phyloP scores from a whole-genome alignment of 176 grass and related monocot species.

The Phoenix dactylifera region DNA sequence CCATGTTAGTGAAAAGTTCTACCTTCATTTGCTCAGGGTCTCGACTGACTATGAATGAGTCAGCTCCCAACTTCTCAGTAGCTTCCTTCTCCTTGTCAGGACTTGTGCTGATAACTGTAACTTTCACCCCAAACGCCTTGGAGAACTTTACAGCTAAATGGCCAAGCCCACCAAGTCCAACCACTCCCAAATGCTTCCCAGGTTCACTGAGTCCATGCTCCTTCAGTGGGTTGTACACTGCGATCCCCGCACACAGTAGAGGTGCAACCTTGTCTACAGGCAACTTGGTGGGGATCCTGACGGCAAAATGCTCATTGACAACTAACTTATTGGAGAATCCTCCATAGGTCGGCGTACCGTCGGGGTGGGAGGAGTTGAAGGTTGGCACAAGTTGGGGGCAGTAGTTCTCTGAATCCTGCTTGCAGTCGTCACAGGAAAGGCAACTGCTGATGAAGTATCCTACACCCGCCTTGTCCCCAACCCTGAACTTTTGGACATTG shows the following conservation, averaged over 20 bases:
- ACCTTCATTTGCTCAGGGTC: conserved; percentile 24
- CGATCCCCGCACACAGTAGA: conserved; percentile 41
- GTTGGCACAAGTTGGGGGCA: conserved; percentile 15
- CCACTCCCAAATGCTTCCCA: conserved; percentile 38
- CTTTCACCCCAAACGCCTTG: conserved; percentile 35
- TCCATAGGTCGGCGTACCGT: conserved; percentile 28
- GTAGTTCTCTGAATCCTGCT: conserved; percentile 25
- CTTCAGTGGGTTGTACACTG: conserved; percentile 40
- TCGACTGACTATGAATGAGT: conserved; percentile 25
- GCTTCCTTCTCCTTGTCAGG: conserved; percentile 33
- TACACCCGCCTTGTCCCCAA: conserved; percentile 39
- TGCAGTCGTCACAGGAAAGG: conserved; percentile 27
- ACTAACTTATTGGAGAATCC: conserved; percentile 29
- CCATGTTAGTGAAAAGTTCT: background rate
- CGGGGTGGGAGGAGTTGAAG: conserved; percentile 34
- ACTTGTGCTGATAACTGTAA: conserved; percentile 47
- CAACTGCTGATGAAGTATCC: conserved; percentile 30
- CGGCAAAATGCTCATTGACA: conserved; percentile 26
- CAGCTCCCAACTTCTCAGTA: conserved; percentile 26
- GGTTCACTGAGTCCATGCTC: conserved; percentile 26
- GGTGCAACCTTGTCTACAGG: conserved; percentile 26
- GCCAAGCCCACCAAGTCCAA: conserved; percentile 41
- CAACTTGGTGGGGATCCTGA: conserved; percentile 29
- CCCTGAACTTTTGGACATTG: conserved; percentile 21
- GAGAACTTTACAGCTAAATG: conserved; percentile 46